Evolutionary conservation across 179 eudicot genomes (phyloP).

Genomic region (Pouteria campechiana): DNA sequence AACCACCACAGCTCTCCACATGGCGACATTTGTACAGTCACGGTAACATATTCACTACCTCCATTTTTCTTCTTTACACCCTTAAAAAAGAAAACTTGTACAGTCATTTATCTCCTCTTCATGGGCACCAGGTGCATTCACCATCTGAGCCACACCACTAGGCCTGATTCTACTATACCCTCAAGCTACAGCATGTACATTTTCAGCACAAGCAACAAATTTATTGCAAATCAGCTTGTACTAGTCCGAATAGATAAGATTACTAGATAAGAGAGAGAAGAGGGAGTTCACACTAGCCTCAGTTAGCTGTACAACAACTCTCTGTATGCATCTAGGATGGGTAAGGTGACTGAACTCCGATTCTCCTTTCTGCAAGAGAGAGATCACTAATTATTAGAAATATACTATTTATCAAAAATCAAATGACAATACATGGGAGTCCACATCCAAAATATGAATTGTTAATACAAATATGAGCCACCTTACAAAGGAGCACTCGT

Average conservation of each 20-base stretch:
- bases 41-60: slow-evolving; percentile 7
- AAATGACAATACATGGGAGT: too few relatives aligned
- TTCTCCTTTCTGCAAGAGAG: slow-evolving; percentile 59
- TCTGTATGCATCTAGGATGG: slow-evolving; percentile 33
- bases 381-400: too few relatives aligned
- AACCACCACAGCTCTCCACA: slow-evolving; percentile 29
- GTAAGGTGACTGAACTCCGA: slow-evolving; percentile 39
- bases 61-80: slow-evolving; percentile 11
- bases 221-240: slow-evolving; percentile 32
- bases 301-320: slow-evolving; percentile 67
- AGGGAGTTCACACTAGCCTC: slow-evolving; percentile 33
- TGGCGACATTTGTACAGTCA: slow-evolving; percentile 47
- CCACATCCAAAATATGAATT: too few relatives aligned
- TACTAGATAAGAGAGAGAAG: slow-evolving; percentile 16
- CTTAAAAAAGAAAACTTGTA: slow-evolving; percentile 16
- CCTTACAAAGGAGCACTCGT: too few relatives aligned
- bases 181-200: slow-evolving; percentile 24
- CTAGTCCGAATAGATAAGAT: slow-evolving; percentile 22
- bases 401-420: too few relatives aligned
- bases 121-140: slow-evolving; percentile 33
- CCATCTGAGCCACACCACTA: slow-evolving; percentile 59
- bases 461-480: too few relatives aligned
- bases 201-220: slow-evolving; percentile 36
- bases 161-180: slow-evolving; percentile 40
- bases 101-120: slow-evolving; percentile 13